Evolutionary conservation across 331 rosid species (phyloP), one percentile per base, ranked within the genome.

Genomic region (Malus hybrid): DNA sequence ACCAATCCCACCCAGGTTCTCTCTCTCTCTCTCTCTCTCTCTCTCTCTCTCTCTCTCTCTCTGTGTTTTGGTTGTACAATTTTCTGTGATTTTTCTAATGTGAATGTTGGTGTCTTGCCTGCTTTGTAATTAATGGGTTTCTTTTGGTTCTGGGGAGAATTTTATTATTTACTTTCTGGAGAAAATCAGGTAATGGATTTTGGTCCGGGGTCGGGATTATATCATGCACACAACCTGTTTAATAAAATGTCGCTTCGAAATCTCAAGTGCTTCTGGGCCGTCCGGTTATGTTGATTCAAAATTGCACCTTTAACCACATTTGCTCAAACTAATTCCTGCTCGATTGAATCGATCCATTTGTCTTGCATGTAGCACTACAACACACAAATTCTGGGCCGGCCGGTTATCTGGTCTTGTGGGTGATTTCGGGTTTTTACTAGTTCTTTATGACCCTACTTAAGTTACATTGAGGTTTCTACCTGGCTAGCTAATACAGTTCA

Each of bases 1-100:
- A 31, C 42, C 71, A 46, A 67, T 69, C 65, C 75, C 72, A 20
- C 65, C 63, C 86, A 91, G 97, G 91, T 91, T 80, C 64, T 31
- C 29, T 69, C 64, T 31, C 29, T 62, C 67, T 39, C 42, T 33
- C 34, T 32, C 34, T 32, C 34, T 44, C 55, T 59, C 24, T 14
- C 2, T 50, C 28, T 66, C 56, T 24, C 24, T 24, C 24, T 24
- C 24, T 1, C 24, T 24, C 24, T 24, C 24, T 24, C 24, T 24
- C 24, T 24, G 24, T 11, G 10, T 42, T 10, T 27, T 18, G 29
- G 34, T 70, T n/a, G 4, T 5, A 18, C 50, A 19, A 28, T n/a
- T 39, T 66, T 20, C 81, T 69, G 24, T 4, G 4, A n/a, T 66
- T 7, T 36, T 24, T 24, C 76, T 32, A 6, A 34, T 64, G 75